Percentiles rank a stretch among this genome's conserved stretches.
phyloP scores from a whole-genome alignment of 106 monocot species.

The Acanthochlamys bracteata region DNA sequence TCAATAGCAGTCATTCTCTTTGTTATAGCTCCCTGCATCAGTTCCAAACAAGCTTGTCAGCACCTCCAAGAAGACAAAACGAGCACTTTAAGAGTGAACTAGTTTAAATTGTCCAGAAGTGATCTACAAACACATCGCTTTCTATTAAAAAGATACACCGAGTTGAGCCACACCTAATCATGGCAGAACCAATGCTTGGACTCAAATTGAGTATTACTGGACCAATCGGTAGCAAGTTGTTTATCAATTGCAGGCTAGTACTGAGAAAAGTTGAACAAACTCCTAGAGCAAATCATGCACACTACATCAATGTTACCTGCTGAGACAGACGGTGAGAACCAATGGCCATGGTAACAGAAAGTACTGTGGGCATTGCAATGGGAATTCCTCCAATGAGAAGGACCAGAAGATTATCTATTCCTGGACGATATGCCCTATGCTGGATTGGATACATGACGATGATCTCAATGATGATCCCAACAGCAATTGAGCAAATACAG shows the following conservation, averaged over 20 bases:
- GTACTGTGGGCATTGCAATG: slow-evolving; percentile 97
- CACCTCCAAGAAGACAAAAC: neutral
- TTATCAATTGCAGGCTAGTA: too few species aligned
- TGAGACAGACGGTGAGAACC: slow-evolving; percentile 89
- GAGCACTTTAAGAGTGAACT: neutral
- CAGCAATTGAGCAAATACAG: slow-evolving; percentile 91
- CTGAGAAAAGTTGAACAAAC: neutral
- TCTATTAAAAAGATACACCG: too few species aligned
- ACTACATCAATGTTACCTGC: slow-evolving; percentile 42
- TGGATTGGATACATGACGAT: slow-evolving; percentile 99
- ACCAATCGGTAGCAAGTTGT: too few species aligned
- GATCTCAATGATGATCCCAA: slow-evolving; percentile 80
- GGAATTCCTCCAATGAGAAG: slow-evolving; percentile 99
- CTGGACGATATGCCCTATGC: slow-evolving; percentile 74
- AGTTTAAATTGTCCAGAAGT: neutral
- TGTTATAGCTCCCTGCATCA: slow-evolving; percentile 75
- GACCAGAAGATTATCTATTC: slow-evolving; percentile 95
- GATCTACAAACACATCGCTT: too few species aligned
- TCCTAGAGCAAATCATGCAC: neutral
- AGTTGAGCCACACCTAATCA: too few species aligned
- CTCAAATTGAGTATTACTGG: too few species aligned
- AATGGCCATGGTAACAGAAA: slow-evolving; percentile 99
- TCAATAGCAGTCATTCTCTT: slow-evolving; percentile 94
- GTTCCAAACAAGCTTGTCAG: neutral
- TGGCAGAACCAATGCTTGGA: too few species aligned